These are phyloP conservation scores for Aurantiochytrium sp. DNA, from an alignment of 108 stramenopile genomes.

Conservation along the genomic window DNA sequence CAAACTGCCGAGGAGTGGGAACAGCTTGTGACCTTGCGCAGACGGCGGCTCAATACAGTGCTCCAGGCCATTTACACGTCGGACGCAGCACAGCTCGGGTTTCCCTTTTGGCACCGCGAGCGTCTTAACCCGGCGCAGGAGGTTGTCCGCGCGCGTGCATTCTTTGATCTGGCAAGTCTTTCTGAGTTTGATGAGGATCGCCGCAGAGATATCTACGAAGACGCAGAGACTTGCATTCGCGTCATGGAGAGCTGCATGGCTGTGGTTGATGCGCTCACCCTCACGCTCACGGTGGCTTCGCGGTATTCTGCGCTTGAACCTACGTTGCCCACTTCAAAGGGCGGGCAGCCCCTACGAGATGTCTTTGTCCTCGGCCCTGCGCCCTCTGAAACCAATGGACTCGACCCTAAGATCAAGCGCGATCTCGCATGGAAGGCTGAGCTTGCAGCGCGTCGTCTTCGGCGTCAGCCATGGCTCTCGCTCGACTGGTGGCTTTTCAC, in stretches of 20 bases:
- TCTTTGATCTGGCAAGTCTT: background rate
- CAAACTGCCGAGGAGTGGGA: background rate
- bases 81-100: background rate
- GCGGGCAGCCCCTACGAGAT: background rate
- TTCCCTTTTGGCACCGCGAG: background rate
- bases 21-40: background rate
- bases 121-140: background rate
- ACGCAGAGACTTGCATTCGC: background rate
- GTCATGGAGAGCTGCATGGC: background rate
- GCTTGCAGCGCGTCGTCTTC: background rate
- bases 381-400: background rate
- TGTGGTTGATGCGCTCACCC: background rate
- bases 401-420: background rate
- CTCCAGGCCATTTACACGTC: background rate
- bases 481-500: background rate
- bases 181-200: background rate
- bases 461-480: background rate
- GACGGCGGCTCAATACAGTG: background rate
- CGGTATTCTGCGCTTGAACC: background rate
- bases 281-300: background rate
- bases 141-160: background rate
- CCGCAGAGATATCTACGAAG: background rate
- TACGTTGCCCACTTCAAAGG: background rate
- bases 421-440: slow-evolving; percentile 4
- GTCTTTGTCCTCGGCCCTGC: background rate